A percentile compares a stretch with the other conserved stretches of the same genome.
phyloP scores from a whole-genome alignment of 768 basidiomycete species.

The Phaeotremella skinneri region DNA sequence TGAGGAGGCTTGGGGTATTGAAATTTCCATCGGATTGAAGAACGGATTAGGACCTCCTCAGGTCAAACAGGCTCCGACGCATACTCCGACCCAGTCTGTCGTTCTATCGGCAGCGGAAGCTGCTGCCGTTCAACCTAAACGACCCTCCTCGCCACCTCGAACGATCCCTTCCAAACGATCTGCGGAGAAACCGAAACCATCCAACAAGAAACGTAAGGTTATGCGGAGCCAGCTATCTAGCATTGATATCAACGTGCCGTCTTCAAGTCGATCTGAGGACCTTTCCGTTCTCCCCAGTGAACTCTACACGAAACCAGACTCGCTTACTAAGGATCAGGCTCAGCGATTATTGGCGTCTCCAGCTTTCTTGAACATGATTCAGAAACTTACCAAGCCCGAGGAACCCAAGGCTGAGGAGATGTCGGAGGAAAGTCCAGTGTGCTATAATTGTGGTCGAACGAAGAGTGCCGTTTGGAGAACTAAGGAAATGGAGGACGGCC shows the following conservation, averaged over 20 bases:
- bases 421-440: slow-evolving; percentile 22
- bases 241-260: slow-evolving; percentile 14
- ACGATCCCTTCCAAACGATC: not conserved
- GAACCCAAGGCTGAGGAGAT: slow-evolving; percentile 18
- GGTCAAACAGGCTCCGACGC: slow-evolving; percentile 2
- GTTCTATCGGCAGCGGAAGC: not conserved
- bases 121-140: not conserved
- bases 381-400: slow-evolving; percentile 32
- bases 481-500: slow-evolving; percentile 41
- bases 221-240: slow-evolving; percentile 11
- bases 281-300: slow-evolving; percentile 35
- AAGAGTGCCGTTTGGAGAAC: slow-evolving; percentile 47
- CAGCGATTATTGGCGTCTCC: slow-evolving; percentile 35
- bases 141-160: not conserved
- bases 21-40: slow-evolving; percentile 36
- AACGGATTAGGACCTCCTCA: not conserved
- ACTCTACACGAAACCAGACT: slow-evolving; percentile 31
- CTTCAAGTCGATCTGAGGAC: slow-evolving; percentile 2
- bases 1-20: slow-evolving; percentile 40
- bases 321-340: slow-evolving; percentile 42
- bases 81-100: no score
- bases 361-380: slow-evolving; percentile 38
- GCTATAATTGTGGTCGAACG: slow-evolving; percentile 48
- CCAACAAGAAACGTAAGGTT: not conserved
- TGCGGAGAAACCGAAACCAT: not conserved